Conservation (phyloP, 345 rosid genomes). For the Aethionema arabicum region DNA sequence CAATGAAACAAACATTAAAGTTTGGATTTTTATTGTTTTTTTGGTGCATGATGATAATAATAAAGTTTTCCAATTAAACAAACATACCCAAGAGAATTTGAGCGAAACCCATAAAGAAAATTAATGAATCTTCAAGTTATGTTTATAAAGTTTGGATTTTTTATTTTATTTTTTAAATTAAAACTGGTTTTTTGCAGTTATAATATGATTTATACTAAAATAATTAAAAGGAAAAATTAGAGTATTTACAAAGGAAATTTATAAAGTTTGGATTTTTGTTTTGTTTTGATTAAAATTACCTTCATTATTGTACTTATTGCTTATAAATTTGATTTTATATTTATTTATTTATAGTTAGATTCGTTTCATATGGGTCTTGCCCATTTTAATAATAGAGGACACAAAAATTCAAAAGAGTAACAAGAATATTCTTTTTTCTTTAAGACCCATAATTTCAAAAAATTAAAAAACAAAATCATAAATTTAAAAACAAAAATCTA, state of each 20-base stretch:
- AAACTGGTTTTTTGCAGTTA: too few species aligned
- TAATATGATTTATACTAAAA: too few species aligned
- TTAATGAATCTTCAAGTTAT: not conserved
- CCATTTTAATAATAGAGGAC: constrained; percentile 12
- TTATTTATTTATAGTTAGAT: too few species aligned
- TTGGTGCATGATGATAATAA: not conserved
- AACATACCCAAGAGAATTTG: not conserved
- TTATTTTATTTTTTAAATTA: not conserved
- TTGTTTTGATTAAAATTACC: not conserved
- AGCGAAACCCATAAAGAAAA: not conserved
- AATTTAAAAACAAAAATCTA: not conserved
- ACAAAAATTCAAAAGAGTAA: constrained; percentile 19
- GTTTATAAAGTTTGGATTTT: not conserved
- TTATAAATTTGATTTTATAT: too few species aligned
- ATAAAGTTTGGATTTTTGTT: constrained; percentile 3
- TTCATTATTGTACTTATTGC: too few species aligned
- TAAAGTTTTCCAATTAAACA: not conserved
- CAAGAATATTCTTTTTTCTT: constrained; percentile 15
- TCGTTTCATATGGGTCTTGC: not conserved
- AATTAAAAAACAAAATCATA: constrained; percentile 3
- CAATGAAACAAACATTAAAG: not conserved
- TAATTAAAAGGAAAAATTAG: not conserved
- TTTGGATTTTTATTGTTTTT: not conserved
- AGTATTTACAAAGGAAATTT: not conserved
- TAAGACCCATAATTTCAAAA: constrained; percentile 10